A percentile compares a stretch with the other conserved stretches of the same genome.
These are phyloP conservation scores for Botryotinia globosa DNA, from an alignment of 2,329 filamentous ascomycete species.

Conservation along the genomic window DNA sequence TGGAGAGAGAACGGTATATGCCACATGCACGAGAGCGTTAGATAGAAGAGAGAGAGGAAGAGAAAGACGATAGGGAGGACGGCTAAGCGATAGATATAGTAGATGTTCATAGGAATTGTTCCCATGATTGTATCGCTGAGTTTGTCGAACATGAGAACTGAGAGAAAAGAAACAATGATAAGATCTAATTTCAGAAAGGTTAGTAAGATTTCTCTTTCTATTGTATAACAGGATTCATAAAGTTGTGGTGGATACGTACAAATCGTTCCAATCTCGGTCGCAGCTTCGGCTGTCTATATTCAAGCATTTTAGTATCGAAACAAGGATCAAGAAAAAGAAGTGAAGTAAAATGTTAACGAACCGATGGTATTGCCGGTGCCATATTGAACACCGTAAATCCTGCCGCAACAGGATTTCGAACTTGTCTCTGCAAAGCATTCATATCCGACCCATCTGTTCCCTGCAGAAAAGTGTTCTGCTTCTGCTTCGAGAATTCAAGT, in stretches of 20 bases:
- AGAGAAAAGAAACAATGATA: slow-evolving; percentile 28
- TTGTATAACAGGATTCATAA: background rate
- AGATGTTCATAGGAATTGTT: slow-evolving; percentile 21
- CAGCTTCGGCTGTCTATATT: slow-evolving; percentile 24
- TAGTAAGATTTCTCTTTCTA: background rate
- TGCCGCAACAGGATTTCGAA: slow-evolving; percentile 21
- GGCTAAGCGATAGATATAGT: slow-evolving; percentile 25
- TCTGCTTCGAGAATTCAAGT: slow-evolving; percentile 24
- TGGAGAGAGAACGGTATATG: slow-evolving; percentile 25
- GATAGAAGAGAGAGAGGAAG: slow-evolving; percentile 26
- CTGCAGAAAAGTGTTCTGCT: slow-evolving; percentile 21
- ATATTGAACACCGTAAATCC: slow-evolving; percentile 23
- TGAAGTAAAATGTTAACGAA: background rate
- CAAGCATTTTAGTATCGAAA: background rate
- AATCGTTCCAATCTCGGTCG: slow-evolving; percentile 29
- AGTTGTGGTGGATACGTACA: slow-evolving; percentile 17
- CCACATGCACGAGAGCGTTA: slow-evolving; percentile 26
- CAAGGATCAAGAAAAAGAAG: background rate
- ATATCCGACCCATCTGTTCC: slow-evolving; percentile 16
- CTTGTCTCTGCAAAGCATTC: slow-evolving; percentile 23
- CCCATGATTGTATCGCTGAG: slow-evolving; percentile 28
- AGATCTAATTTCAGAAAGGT: slow-evolving; percentile 16
- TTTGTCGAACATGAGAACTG: slow-evolving; percentile 26
- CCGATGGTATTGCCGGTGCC: slow-evolving; percentile 23
- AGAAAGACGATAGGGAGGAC: slow-evolving; percentile 24